phyloP scores from a whole-genome alignment of 2,329 filamentous ascomycete species.

The Zasmidium citrigriseum region DNA sequence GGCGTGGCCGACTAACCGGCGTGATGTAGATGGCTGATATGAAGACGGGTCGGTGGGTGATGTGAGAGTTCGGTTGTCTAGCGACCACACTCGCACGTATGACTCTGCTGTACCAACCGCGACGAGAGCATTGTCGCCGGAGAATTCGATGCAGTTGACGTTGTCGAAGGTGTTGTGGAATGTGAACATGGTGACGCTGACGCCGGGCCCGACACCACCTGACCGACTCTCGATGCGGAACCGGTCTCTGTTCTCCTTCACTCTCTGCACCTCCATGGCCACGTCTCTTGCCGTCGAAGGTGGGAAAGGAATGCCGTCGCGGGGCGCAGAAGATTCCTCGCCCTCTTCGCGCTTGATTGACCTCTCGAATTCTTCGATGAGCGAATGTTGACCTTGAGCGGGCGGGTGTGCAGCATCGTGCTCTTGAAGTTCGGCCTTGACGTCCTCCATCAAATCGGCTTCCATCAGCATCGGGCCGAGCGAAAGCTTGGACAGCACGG shows the following conservation, averaged over 20 bases:
- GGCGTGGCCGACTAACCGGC: slow-evolving; percentile 80
- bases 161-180: slow-evolving; percentile 96
- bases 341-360: slow-evolving; percentile 86
- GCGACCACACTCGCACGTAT: slow-evolving; percentile 91
- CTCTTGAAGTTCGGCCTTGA: slow-evolving; percentile 82
- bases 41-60: slow-evolving; percentile 64
- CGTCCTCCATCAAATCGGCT: slow-evolving; percentile 75
- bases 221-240: slow-evolving; percentile 85
- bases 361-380: slow-evolving; percentile 85
- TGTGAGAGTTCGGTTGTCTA: slow-evolving; percentile 79
- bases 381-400: slow-evolving; percentile 65
- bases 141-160: slow-evolving; percentile 93
- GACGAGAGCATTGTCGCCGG: slow-evolving; percentile 82
- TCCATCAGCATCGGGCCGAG: slow-evolving; percentile 86
- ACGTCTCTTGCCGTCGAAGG: slow-evolving; percentile 88
- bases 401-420: slow-evolving; percentile 79
- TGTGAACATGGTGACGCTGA: slow-evolving; percentile 96
- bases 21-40: slow-evolving; percentile 65
- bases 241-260: slow-evolving; percentile 88
- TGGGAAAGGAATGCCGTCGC: slow-evolving; percentile 80
- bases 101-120: slow-evolving; percentile 90
- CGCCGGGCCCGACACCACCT: slow-evolving; percentile 76
- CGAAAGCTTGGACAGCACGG: slow-evolving; percentile 63
- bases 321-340: slow-evolving; percentile 71
- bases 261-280: slow-evolving; percentile 88